Base-by-base conservation (phyloP, 1,139 yeast genomes). In the Zygoascus sp. region DNA sequence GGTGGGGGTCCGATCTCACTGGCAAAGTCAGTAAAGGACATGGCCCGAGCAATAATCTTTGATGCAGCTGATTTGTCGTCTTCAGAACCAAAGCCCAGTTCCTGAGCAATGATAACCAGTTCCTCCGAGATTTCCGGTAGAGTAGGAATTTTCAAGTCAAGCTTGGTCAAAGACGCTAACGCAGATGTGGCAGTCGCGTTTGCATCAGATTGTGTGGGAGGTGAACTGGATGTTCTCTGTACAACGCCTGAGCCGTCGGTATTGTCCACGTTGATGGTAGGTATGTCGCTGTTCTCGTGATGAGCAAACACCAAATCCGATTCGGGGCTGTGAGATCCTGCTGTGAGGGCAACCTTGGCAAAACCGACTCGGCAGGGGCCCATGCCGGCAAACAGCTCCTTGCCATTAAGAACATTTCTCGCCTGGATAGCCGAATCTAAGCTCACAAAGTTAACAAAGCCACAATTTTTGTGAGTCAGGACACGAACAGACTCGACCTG, bases 391-490 rank as follows among this genome's bases (percentile, higher is more conserved):
- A 81, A 77, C 35, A 92, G 72, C 61, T 90, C 97, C 56, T 82
- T 80, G 53, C 89, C 95, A 59, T 84, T 85, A 59, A 89, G 76
- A 43, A 74, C 79, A 4, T 85, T 83, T 59, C 82, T 82, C 43
- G 95, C 87, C 40, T 74, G 76, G 74, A 85, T 79, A 10, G 97
- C 95, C 35, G 80, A 71, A 42, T 87, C 96, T 11, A 84, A 68
- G 32, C 75, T 71, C 3, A 77, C 72, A 65, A 87, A 89, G 63
- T 85, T 94, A 27, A 86, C 82, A 53, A 88, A 73, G 0, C 94
- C 94, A 58, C 76, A 70, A 48, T 73, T 73, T 44, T 74, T 69
- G 45, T 74, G 74, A 27, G 70, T 66, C 45, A 77, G 62, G 17
- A 88, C 74, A 46, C 89, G 75, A 7, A 89, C 81, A 34, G 80